Percentiles rank a stretch among this genome's conserved stretches.
phyloP scores from a whole-genome alignment of 805 yeast species.

The Candida wancherniae region DNA sequence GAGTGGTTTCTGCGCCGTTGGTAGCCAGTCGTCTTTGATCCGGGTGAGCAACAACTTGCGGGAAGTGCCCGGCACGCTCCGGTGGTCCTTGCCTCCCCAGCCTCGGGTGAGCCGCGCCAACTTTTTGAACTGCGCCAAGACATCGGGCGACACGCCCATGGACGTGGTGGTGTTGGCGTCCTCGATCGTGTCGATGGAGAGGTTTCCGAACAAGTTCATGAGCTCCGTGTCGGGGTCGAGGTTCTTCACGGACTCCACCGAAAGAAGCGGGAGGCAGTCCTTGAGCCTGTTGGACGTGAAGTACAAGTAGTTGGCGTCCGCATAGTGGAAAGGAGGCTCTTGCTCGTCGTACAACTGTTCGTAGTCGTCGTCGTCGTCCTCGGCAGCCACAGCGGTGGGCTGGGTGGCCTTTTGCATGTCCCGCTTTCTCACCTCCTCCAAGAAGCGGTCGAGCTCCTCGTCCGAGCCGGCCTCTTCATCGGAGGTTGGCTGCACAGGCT shows the following conservation, averaged over 20 bases:
- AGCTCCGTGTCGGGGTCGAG: constrained; percentile 78
- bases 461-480: constrained; percentile 34
- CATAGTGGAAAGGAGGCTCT: constrained; percentile 29
- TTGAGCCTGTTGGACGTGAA: constrained; percentile 46
- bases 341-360: constrained; percentile 24
- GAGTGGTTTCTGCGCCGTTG: constrained; percentile 58
- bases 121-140: constrained; percentile 57
- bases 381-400: constrained; percentile 1
- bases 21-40: constrained; percentile 77
- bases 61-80: constrained; percentile 68
- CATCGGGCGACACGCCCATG: constrained; percentile 63
- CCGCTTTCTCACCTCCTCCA: constrained; percentile 37
- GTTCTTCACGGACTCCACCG: constrained; percentile 42
- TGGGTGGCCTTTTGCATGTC: constrained; percentile 19
- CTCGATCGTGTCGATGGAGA: constrained; percentile 61
- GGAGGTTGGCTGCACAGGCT: constrained; percentile 10
- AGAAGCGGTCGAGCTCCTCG: constrained; percentile 54
- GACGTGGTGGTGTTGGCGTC: constrained; percentile 77
- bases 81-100: constrained; percentile 80
- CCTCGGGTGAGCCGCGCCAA: constrained; percentile 59
- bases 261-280: constrained; percentile 36
- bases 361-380: constrained; percentile 13
- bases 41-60: constrained; percentile 65
- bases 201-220: constrained; percentile 62
- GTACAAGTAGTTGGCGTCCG: constrained; percentile 40